Evolutionary conservation across 805 yeast genomes (phyloP), one percentile per base, ranked within the genome.

Genomic region (Candida maris): DNA sequence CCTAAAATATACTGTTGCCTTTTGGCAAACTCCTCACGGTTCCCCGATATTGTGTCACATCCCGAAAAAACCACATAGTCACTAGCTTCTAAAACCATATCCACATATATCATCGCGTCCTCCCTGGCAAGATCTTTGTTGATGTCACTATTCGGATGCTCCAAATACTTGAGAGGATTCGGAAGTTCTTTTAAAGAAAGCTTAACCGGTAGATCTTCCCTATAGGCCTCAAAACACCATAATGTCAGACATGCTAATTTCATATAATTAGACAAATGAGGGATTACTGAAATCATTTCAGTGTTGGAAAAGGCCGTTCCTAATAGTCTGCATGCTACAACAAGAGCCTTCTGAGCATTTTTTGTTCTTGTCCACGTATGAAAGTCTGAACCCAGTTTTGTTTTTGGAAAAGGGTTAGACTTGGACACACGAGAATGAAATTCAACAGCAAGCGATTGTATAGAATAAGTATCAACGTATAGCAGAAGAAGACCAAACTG

Each of bases 321-420:
- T 22, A 62, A 35, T 17, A 61, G 44, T 23, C 52, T 44, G 30
- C 62, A 55, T 1, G 65, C 54, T 32, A 56, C 56, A 13, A 34
- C 20, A 12, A 52, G 14, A 0, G 64, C 45, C 3, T 19, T 19
- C n/a, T 21, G 13, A 5, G 35, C 25, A 25, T 27, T 38, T 2
- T 25, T 19, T 9, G 34, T 37, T 6, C 46, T 22, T 4, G 44
- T 38, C 50, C 50, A 46, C 3, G 14, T 6, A 10, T 35, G 44
- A 6, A 39, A 27, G 19, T 43, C 38, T 4, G 33, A 17, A 9
- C 34, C 28, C 8, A 19, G n/a, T 8, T 25, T 28, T 6, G 19
- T 10, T 20, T 22, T 16, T 14, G 40, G 38, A 13, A 28, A 35
- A 10, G 39, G 36, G 14, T 32, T 27, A 1, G 15, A 21, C 3